phyloP scores from a whole-genome alignment of 306 rosid genomes.

The Prinsepia uniflora region DNA sequence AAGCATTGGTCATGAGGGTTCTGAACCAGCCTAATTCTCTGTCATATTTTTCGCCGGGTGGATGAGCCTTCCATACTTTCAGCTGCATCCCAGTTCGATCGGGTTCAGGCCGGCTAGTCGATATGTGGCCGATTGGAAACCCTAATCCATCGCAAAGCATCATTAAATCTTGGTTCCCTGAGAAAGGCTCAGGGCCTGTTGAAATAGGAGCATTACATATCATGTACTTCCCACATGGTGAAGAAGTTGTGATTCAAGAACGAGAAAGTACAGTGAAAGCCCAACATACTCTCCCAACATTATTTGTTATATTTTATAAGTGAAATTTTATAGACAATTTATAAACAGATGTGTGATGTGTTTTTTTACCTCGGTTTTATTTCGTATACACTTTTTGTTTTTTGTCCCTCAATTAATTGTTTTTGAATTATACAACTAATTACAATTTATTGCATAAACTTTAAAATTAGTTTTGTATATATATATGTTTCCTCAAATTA shows the following conservation, averaged over 20 bases:
- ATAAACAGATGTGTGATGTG: too few relatives aligned
- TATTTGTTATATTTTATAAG: too few relatives aligned
- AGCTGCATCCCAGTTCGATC: constrained; percentile 45
- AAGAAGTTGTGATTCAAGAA: constrained; percentile 12
- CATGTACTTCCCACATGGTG: constrained; percentile 48
- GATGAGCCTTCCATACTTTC: constrained; percentile 73
- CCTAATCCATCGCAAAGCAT: constrained; percentile 31
- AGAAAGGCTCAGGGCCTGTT: constrained; percentile 40
- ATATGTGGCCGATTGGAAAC: constrained; percentile 56
- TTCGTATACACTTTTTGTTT: too few relatives aligned
- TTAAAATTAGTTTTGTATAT: too few relatives aligned
- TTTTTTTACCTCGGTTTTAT: too few relatives aligned
- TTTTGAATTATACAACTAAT: too few relatives aligned
- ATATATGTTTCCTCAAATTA: too few relatives aligned
- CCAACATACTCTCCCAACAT: background rate
- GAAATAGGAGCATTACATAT: constrained; percentile 58
- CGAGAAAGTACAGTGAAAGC: background rate
- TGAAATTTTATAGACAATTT: too few relatives aligned
- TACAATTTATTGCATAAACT: too few relatives aligned
- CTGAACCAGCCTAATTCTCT: constrained; percentile 54
- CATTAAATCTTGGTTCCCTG: constrained; percentile 58
- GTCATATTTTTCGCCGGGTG: constrained; percentile 73
- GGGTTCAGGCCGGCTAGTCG: constrained; percentile 63
- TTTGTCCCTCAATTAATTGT: too few relatives aligned
- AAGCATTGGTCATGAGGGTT: constrained; percentile 22